Percentiles rank a stretch among this genome's conserved stretches.
These are phyloP conservation scores for Sphagnum tenellum DNA, from an alignment of 225 moss, liverwort and hornwort species.

Conservation along the genomic window DNA sequence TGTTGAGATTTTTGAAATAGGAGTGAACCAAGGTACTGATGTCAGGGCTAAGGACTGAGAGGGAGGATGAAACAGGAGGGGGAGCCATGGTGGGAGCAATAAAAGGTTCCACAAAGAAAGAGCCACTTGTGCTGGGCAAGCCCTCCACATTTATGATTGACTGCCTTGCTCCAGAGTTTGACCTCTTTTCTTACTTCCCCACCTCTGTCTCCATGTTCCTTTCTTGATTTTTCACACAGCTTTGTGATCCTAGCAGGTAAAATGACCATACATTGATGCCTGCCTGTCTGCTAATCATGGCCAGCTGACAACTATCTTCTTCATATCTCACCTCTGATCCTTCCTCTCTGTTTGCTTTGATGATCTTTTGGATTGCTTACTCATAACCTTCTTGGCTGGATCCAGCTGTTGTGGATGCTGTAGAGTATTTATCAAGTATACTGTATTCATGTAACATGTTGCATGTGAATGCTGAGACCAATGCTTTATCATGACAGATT, in stretches of 20 bases:
- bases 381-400: too few species aligned
- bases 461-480: too few species aligned
- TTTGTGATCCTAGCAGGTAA: not conserved
- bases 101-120: slow-evolving; percentile 80
- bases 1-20: too few species aligned
- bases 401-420: too few species aligned
- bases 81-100: slow-evolving; percentile 87
- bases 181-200: not conserved
- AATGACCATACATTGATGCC: not conserved
- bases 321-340: too few species aligned
- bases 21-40: not conserved
- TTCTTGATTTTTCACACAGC: not conserved
- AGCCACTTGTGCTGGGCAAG: slow-evolving; percentile 79
- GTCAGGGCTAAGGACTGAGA: not conserved
- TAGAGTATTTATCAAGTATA: too few species aligned
- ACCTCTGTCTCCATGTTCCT: too few species aligned
- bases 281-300: too few species aligned
- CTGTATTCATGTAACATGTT: too few species aligned
- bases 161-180: slow-evolving; percentile 68
- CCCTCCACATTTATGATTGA: slow-evolving; percentile 93
- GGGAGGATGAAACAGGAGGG: slow-evolving; percentile 30
- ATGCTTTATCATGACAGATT: too few species aligned
- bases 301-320: too few species aligned
- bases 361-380: not conserved
- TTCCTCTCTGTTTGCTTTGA: too few species aligned